Percentiles rank a stretch among this genome's conserved stretches.
Evolutionary conservation across 2,329 filamentous ascomycete genomes (phyloP).

Genomic region (Talaromyces sp.): DNA sequence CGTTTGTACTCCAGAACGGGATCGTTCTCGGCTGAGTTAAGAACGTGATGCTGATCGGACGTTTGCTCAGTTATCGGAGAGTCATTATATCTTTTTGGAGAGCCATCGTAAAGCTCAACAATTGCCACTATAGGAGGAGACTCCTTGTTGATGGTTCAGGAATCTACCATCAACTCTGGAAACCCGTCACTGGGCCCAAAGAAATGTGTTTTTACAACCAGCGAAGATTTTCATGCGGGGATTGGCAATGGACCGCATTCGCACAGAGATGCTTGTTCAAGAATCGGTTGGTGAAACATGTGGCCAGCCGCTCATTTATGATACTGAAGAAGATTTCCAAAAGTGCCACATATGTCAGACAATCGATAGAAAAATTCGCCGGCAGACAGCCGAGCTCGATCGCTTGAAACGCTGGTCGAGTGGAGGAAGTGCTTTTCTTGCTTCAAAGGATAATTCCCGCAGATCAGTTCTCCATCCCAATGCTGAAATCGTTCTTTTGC

Average conservation of each 20-base stretch:
- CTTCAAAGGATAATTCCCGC: background rate
- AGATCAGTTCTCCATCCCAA: background rate
- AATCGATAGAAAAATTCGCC: background rate
- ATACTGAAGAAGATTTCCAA: background rate
- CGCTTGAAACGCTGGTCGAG: background rate
- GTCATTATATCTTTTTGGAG: background rate
- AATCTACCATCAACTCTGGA: background rate
- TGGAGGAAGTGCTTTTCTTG: background rate
- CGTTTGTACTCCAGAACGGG: background rate
- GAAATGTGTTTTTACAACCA: background rate
- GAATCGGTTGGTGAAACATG: background rate
- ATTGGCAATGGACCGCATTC: background rate
- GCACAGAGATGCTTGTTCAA: background rate
- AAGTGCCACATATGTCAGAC: background rate
- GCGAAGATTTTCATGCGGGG: background rate
- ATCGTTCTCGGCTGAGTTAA: background rate
- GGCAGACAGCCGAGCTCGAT: background rate
- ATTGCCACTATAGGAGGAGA: background rate
- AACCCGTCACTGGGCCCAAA: background rate
- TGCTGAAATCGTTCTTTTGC: background rate
- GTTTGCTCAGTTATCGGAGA: background rate
- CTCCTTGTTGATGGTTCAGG: background rate
- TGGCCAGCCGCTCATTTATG: background rate
- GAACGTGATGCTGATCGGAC: background rate
- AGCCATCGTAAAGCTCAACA: background rate